A percentile compares a stretch with the other conserved stretches of the same genome.
Evolutionary conservation across 495 filamentous ascomycete species (phyloP).

Genomic region (Schizothecium vesticola): DNA sequence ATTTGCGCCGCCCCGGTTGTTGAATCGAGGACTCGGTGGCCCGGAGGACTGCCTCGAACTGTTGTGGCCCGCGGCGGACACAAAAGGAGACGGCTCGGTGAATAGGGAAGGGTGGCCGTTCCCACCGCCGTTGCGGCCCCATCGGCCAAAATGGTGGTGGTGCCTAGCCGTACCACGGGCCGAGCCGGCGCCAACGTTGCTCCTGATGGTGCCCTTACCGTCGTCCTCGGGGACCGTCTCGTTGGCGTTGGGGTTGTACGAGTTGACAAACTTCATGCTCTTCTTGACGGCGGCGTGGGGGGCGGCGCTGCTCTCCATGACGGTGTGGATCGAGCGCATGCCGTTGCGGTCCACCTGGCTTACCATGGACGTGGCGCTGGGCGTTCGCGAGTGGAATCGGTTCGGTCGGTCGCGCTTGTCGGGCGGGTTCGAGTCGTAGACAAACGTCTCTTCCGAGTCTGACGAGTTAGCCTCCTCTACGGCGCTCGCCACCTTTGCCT

Average conservation of each 20-base stretch:
- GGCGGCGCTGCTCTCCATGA: slow-evolving; percentile 54
- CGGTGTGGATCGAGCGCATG: slow-evolving; percentile 52
- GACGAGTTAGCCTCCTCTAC: slow-evolving; percentile 90
- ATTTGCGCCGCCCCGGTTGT: slow-evolving; percentile 21
- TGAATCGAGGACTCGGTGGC: slow-evolving; percentile 49
- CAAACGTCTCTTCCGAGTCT: slow-evolving; percentile 93
- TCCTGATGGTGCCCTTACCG: slow-evolving; percentile 53
- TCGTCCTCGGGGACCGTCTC: slow-evolving; percentile 60
- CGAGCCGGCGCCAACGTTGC: slow-evolving; percentile 56
- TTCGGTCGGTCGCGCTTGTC: slow-evolving; percentile 71
- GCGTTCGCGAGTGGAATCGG: slow-evolving; percentile 89
- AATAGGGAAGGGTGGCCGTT: slow-evolving; percentile 68
- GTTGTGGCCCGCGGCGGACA: slow-evolving; percentile 31
- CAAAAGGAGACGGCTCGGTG: slow-evolving; percentile 69
- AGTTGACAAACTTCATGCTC: slow-evolving; percentile 98
- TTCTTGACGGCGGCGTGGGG: slow-evolving; percentile 73
- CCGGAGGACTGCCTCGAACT: slow-evolving; percentile 56
- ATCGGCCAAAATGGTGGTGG: slow-evolving; percentile 67
- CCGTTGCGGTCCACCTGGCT: slow-evolving; percentile 71
- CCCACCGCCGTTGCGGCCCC: slow-evolving; percentile 54
- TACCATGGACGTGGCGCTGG: slow-evolving; percentile 85
- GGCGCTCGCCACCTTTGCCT: slow-evolving; percentile 90
- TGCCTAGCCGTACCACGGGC: slow-evolving; percentile 62
- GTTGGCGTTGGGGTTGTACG: slow-evolving; percentile 56
- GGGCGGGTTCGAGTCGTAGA: slow-evolving; percentile 97